A percentile compares a stretch with the other conserved stretches of the same genome.
phyloP scores from a whole-genome alignment of 306 rosid genomes.

The Cicer chorassanicum region DNA sequence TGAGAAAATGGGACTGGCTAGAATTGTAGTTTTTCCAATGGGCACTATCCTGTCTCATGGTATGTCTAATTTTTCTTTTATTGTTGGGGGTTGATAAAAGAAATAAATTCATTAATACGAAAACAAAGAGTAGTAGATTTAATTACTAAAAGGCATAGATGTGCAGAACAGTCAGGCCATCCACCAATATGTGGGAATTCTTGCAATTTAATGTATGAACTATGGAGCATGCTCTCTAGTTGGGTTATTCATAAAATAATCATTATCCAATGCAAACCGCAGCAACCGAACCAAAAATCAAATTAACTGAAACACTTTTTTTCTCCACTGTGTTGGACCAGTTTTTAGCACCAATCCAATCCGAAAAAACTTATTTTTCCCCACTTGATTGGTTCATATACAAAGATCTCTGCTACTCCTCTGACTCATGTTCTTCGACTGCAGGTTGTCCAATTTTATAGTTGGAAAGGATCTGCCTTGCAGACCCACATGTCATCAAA shows the following conservation, averaged over 20 bases:
- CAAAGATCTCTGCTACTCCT: slow-evolving; percentile 18
- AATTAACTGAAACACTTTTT: not conserved
- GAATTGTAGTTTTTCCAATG: slow-evolving; percentile 22
- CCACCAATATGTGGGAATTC: not conserved
- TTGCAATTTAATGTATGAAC: not conserved
- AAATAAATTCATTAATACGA: too few relatives aligned
- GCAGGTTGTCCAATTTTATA: slow-evolving; percentile 73
- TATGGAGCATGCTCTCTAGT: not conserved
- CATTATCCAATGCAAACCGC: not conserved
- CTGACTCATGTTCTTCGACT: slow-evolving; percentile 20
- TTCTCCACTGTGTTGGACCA: not conserved
- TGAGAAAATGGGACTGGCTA: slow-evolving; percentile 22
- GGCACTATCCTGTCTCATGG: slow-evolving; percentile 3
- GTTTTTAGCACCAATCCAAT: not conserved
- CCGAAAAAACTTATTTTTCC: not conserved
- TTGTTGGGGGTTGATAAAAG: too few relatives aligned
- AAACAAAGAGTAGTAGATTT: too few relatives aligned
- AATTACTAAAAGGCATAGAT: too few relatives aligned
- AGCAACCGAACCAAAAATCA: not conserved
- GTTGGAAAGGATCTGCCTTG: slow-evolving; percentile 64
- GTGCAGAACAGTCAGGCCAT: not conserved
- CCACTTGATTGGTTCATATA: slow-evolving; percentile 3
- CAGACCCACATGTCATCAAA: slow-evolving; percentile 36
- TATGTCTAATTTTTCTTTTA: too few relatives aligned
- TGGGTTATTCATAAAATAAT: not conserved